Evolutionary conservation across 2,329 filamentous ascomycete genomes (phyloP), one percentile per base, ranked within the genome.

Genomic region (Talaromyces sp.): DNA sequence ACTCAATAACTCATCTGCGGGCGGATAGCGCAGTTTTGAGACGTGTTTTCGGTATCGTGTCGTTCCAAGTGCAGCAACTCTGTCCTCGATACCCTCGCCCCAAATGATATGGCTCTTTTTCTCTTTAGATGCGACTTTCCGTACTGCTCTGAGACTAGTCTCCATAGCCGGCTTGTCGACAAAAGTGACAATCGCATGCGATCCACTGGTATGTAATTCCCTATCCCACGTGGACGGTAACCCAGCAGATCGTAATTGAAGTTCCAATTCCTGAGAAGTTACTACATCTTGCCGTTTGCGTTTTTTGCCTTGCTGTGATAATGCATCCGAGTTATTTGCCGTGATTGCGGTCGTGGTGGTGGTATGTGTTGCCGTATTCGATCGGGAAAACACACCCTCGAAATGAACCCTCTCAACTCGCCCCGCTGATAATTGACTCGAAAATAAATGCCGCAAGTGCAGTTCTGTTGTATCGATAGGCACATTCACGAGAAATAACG

Each of bases 401-500:
- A 97, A 97, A 0, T 81, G 77, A 5, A 95, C 87, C 54, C 78
- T 80, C 72, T 96, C 90, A 50, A 97, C 88, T 48, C 88, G 82
- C 2, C 89, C 89, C 0, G 88, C 85, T 8, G 89, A 88, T 0
- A 97, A 81, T 15, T 95, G 82, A 0, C 81, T 78, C 0, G 84
- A 77, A 65, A 97, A 95, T 0, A 97, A 77, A 41, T 85, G 80
- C 45, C 90, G 86, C 41, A 97, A 80, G 66, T 92, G 89, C 1
- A 79, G 73, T 58, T 90, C 86, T 4, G 90, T 95, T 60, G 90
- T 87, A 69, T 97, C 92, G 62, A 88, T 80, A 6, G 94, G 94
- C 0, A 95, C 77, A 67, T 99, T 97, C 63, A 92, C 89, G n/a
- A 96, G 71, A 74, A 96, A 99, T 17, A 99, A 81, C 61, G 89